A percentile compares a stretch with the other conserved stretches of the same genome.
Conservation (phyloP, 352 stramenopile genomes). For the Globisporangium carolinianum region DNA sequence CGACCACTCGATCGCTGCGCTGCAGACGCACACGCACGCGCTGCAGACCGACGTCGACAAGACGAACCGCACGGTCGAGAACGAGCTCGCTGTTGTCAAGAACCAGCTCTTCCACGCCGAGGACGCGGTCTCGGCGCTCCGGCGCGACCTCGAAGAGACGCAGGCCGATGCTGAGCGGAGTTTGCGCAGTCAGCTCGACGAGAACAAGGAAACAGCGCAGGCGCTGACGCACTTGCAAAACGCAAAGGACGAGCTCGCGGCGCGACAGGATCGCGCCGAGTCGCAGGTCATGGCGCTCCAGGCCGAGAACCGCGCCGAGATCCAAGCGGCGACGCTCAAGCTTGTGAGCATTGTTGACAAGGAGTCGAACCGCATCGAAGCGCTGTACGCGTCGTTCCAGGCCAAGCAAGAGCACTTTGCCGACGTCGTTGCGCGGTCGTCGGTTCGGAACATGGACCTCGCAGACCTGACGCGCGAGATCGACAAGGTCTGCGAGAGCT, state of each 20-base stretch:
- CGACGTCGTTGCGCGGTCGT: conserved; percentile 66
- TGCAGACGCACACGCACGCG: conserved; percentile 35
- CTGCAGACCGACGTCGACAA: conserved; percentile 46
- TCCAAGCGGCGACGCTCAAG: conserved; percentile 52
- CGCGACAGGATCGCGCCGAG: conserved; percentile 49
- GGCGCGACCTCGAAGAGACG: conserved; percentile 51
- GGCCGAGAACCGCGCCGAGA: conserved; percentile 67
- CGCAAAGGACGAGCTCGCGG: conserved; percentile 43
- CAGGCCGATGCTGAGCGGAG: conserved; percentile 52
- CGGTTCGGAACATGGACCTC: conserved; percentile 80
- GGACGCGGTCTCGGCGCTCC: conserved; percentile 50
- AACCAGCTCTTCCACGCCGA: conserved; percentile 76
- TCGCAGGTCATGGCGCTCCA: conserved; percentile 62
- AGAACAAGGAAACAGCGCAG: conserved; percentile 38
- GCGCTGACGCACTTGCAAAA: conserved; percentile 33
- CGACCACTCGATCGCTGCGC: conserved; percentile 22
- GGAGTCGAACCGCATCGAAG: conserved; percentile 71
- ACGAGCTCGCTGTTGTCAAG: conserved; percentile 55
- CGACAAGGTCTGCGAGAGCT: conserved; percentile 68
- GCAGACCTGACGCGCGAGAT: conserved; percentile 75
- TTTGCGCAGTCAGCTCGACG: conserved; percentile 41
- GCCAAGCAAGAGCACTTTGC: conserved; percentile 79
- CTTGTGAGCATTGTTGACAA: conserved; percentile 72
- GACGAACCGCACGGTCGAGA: conserved; percentile 41
- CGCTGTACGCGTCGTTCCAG: conserved; percentile 73